Evolutionary conservation across 169 alveolate species (phyloP), one percentile per base, ranked within the genome.

Genomic region (Plasmodium yoelii): DNA sequence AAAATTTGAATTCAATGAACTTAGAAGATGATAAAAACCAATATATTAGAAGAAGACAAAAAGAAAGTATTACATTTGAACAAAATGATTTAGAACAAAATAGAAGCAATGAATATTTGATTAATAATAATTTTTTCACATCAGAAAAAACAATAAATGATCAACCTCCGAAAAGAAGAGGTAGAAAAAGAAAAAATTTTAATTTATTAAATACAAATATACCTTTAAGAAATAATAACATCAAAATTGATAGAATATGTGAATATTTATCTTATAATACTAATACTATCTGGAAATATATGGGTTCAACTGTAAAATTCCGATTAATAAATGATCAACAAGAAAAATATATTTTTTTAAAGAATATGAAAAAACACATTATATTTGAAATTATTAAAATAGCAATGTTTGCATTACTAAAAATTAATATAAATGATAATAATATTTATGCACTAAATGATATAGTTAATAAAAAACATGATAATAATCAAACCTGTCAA

Each of bases 241-340:
- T 80, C 10, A 80, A 80, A 67, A 42, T 65, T 8, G 90, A 80
- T 46, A 55, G 90, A 44, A 61, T 80, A 51, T 80, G 90, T 80
- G 90, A 80, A 51, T 80, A 80, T 67, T 47, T 80, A 26, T 28
- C 70, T 26, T 80, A 65, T 26, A 42, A 51, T 39, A 80, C 90
- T 7, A 80, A 80, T 22, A 80, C 90, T 15, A 51, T 42, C 28
- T 80, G 90, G 90, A 80, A 34, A 70, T 67, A 80, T 47, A 80
- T 80, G 90, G 90, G 90, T 24, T 80, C 90, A 1, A 80, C 90
- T 39, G 82, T 67, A 15, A 80, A 80, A 80, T 80, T 67, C 51
- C 44, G 67, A 59, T 28, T 80, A 39, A 18, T 80, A 53, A 19
- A 80, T 51, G 90, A 80, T 55, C 90, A 80, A 70, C 90, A 65